Conservation (phyloP, 805 yeast genomes). For the Hanseniaspora vineae region DNA sequence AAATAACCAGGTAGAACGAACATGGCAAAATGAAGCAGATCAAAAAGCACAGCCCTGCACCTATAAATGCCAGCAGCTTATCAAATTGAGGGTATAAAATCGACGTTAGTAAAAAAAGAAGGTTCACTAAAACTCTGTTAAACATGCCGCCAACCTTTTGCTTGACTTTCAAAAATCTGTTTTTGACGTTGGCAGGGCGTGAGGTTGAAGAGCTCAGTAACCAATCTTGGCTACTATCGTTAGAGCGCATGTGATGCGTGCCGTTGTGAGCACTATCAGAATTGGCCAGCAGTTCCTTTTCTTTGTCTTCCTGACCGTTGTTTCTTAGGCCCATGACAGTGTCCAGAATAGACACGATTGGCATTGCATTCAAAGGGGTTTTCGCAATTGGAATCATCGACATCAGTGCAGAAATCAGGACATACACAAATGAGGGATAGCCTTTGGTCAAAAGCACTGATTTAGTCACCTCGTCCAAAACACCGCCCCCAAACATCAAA, state of each 20-base stretch:
- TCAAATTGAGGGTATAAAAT: conserved; percentile 69
- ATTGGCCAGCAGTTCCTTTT: conserved; percentile 10
- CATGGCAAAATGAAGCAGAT: conserved; percentile 73
- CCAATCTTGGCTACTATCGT: background rate
- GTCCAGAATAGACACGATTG: conserved; percentile 63
- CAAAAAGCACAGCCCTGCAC: conserved; percentile 67
- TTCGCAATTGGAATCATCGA: conserved; percentile 79
- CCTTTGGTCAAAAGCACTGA: conserved; percentile 54
- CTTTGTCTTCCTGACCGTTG: conserved; percentile 12
- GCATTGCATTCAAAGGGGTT: conserved; percentile 72
- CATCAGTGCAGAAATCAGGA: conserved; percentile 52
- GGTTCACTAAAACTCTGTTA: conserved; percentile 38
- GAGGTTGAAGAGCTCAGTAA: background rate
- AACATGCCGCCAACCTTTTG: conserved; percentile 7
- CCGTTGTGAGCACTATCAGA: background rate
- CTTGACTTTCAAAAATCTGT: background rate
- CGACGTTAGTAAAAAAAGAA: conserved; percentile 44
- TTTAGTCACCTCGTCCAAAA: conserved; percentile 66
- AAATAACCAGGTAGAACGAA: conserved; percentile 51
- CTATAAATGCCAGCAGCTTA: conserved; percentile 66
- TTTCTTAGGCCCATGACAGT: conserved; percentile 24
- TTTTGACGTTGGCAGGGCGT: background rate
- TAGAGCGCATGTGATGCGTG: background rate
- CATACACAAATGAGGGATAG: conserved; percentile 50
- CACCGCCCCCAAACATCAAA: conserved; percentile 65